Percentiles rank a stretch among this genome's conserved stretches.
phyloP scores from a whole-genome alignment of 2,329 filamentous ascomycete genomes.

The Albophoma yamanashiensis region DNA sequence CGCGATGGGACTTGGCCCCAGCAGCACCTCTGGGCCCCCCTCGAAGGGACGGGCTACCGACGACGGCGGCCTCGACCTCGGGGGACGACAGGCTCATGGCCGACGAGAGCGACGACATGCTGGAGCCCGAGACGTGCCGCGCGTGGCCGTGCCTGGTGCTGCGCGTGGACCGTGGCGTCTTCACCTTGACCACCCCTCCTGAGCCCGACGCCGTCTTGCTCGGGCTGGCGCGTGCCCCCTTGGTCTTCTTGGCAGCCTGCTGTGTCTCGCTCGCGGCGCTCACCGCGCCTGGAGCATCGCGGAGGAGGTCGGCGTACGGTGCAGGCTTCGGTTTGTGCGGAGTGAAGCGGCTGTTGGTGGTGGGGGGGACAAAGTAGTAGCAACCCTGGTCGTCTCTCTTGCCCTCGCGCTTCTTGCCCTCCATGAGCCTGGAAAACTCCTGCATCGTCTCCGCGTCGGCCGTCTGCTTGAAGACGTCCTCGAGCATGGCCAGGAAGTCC shows the following conservation, averaged over 20 bases:
- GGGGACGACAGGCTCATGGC: slow-evolving; percentile 28
- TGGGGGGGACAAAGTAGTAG: slow-evolving; percentile 42
- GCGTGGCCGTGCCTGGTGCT: slow-evolving; percentile 10
- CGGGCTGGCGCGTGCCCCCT: slow-evolving; percentile 15
- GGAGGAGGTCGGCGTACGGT: slow-evolving; percentile 35
- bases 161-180: slow-evolving; percentile 20
- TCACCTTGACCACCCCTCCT: slow-evolving; percentile 11
- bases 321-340: slow-evolving; percentile 36
- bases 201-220: slow-evolving; percentile 3
- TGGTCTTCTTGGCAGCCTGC: slow-evolving; percentile 26
- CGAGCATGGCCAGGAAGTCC: slow-evolving; percentile 44
- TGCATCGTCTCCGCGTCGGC: slow-evolving; percentile 40
- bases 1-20: slow-evolving; percentile 16
- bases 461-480: slow-evolving; percentile 46
- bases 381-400: slow-evolving; percentile 39
- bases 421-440: slow-evolving; percentile 40
- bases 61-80: slow-evolving; percentile 10
- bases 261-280: background rate
- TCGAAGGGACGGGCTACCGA: slow-evolving; percentile 17
- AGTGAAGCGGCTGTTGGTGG: slow-evolving; percentile 29
- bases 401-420: slow-evolving; percentile 45
- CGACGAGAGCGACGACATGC: slow-evolving; percentile 32
- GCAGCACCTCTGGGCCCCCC: slow-evolving; percentile 10
- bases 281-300: slow-evolving; percentile 18
- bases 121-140: slow-evolving; percentile 26